Base-by-base conservation (phyloP, 495 filamentous ascomycete species). In the Aspergillus campestris region DNA sequence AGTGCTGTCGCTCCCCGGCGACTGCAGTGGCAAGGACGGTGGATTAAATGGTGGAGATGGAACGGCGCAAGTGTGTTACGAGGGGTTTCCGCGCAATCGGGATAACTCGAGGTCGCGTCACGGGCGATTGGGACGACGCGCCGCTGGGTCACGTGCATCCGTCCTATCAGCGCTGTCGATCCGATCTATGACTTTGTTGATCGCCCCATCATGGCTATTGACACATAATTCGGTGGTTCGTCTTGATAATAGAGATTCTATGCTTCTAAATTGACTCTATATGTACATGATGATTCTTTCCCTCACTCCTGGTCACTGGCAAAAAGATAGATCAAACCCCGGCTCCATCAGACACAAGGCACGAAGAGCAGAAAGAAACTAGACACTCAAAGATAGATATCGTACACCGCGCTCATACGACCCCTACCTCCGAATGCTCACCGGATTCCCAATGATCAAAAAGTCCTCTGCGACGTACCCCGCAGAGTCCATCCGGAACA, bases 391-490 rank as follows among this genome's bases (percentile, higher is more conserved):
- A 42, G 42, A 41, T 38, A 39, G 31, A 36, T 40, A 38, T 45
- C 14, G 15, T 36, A 38, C 38, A 12, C 6, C 31, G 31, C 18
- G 18, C 18, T 24, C 18, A 24, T 2, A 31, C 28, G 37, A 31
- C 32, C 38, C 34, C 34, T 52, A 49, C 5, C 45, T 39, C 13
- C 28, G 51, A 14, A 55, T 18, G 30, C 44, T 52, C 31, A 61
- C 40, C n/a, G 57, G 59, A 45, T 60, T 54, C 0, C 67, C 64
- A 42, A 73, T 47, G 31, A 57, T 44, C 13, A 65, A 44, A 31
- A 73, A 64, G 43, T 71, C 67, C 31, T 59, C 39, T 12, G 66
- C 64, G 1, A 71, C 44, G 30, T 50, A 65, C 3, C 70, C 70
- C 37, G 62, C 60, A 7, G 62, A 61, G 50, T 71, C 67, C 57